Evolutionary conservation across 495 filamentous ascomycete genomes (phyloP), one percentile per base, ranked within the genome.

Genomic region (Cladorrhinum samala): DNA sequence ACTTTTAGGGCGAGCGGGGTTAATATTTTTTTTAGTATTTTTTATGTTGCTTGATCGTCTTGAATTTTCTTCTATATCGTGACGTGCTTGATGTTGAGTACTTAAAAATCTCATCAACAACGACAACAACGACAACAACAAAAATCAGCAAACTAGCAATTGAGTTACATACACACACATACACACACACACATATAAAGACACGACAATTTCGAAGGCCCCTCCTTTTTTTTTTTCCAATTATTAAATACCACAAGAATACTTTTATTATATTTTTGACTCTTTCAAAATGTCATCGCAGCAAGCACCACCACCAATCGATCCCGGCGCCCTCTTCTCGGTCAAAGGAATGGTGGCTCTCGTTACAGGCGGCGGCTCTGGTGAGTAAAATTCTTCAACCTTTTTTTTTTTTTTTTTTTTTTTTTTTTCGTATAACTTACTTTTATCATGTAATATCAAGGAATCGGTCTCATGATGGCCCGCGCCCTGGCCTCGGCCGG

Each of bases 401-500:
- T 4, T 40, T 14, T 49, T 21, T 27, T n/a, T n/a, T n/a, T n/a
- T 14, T n/a, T 11, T 43, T 30, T 36, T 24, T 11, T n/a, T n/a
- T n/a, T n/a, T n/a, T n/a, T n/a, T n/a, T n/a, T n/a, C n/a, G n/a
- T n/a, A n/a, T n/a, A n/a, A 40, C 8, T 17, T 14, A 27, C 24
- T 14, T 8, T 19, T 8, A 9, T n/a, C 5, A 38, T 30, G 53
- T 21, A 27, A 33, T 36, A 41, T 21, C 21, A 2, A 20, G 85
- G 84, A 13, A 84, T 88, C 57, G 85, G 85, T 17, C 65, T 79
- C 14, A 83, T 83, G 75, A 86, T 88, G 67, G 74, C 85, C 8
- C 76, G 76, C 53, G 83, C 84, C 21, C 76, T 90, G 3, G 82
- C 73, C 21, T 53, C 53, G 9, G 64, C 54, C 19, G 86, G 87